Percentiles rank a stretch among this genome's conserved stretches.
Evolutionary conservation across 176 grass and related monocot species (phyloP).

Genomic region (Zoysia japonica): DNA sequence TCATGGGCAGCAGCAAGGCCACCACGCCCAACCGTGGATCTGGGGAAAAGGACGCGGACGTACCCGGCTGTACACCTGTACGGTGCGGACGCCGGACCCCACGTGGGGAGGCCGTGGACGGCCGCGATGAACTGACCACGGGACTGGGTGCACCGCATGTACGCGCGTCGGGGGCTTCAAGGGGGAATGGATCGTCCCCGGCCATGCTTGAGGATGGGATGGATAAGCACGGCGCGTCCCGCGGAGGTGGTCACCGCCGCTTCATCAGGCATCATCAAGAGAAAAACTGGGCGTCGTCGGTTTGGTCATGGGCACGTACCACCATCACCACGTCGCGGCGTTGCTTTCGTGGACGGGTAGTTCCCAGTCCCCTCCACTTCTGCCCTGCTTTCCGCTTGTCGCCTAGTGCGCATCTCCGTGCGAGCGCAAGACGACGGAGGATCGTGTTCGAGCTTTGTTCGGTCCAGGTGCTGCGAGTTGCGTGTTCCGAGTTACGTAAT

Average conservation of each 20-base stretch:
- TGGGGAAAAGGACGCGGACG: neutral
- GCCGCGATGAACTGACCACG: neutral
- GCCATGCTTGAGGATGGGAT: neutral
- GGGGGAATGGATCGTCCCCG: neutral
- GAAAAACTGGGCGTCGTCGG: neutral
- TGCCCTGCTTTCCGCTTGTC: neutral
- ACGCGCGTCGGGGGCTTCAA: neutral
- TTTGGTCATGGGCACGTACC: neutral
- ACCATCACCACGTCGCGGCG: neutral
- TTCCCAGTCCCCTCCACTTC: constrained; percentile 20
- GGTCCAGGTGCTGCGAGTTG: neutral
- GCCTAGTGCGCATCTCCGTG: neutral
- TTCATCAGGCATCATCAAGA: neutral
- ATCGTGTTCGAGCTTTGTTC: neutral
- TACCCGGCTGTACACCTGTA: constrained; percentile 41
- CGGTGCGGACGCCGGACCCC: neutral
- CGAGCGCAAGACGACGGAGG: neutral
- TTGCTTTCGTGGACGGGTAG: neutral
- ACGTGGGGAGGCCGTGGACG: constrained; percentile 8
- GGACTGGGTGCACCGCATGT: neutral
- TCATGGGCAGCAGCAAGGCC: neutral
- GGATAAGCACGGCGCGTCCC: constrained; percentile 19
- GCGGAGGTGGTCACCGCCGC: neutral
- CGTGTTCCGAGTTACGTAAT: no score
- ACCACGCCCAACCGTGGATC: neutral